Base-by-base conservation (phyloP, 176 grass and related monocot genomes). In the Phragmites australis region DNA sequence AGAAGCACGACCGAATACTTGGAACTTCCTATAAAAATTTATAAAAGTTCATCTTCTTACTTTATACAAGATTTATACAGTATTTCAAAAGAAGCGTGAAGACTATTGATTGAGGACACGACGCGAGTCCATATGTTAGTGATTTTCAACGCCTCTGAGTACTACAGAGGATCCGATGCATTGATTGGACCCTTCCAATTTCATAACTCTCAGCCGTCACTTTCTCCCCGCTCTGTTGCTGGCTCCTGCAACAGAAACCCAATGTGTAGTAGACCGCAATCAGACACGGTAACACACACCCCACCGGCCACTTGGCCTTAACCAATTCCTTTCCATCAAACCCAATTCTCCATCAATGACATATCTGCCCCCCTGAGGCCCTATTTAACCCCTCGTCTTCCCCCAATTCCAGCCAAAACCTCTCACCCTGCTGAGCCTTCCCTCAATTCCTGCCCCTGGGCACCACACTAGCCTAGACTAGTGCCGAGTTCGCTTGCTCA, bases 311-410 rank as follows among this genome's bases (percentile, higher is more conserved):
- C 18, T 25, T 59, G 56, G 72, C 71, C 0, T 42, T 23, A 32
- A 23, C 32, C 54, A 48, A 31, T 85, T 40, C 29, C 26, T 26
- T 1, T 55, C 48, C 34, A 15, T 21, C 68, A 34, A 39, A 57
- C 21, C 27, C n/a, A 66, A 3, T 52, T 27, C 2, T 16, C 0
- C 31, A 11, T 26, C n/a, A 8, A 49, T 31, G 42, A 2, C 2
- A 26, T 31, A 22, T 49, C 9, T 13, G 34, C 73, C 5, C 3
- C 27, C 19, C 29, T 23, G 14, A 30, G 49, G 6, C 30, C 50
- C 27, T 85, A 79, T 86, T 86, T 89, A 83, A 79, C 11, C 39
- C 51, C 51, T 37, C 77, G 48, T 16, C 39, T 12, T 25, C 18
- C 17, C 32, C 19, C 65, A 47, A 47, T 30, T 69, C 40, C 37